A percentile compares a stretch with the other conserved stretches of the same genome.
phyloP scores from a whole-genome alignment of 345 rosid genomes.

The Viola odorata region DNA sequence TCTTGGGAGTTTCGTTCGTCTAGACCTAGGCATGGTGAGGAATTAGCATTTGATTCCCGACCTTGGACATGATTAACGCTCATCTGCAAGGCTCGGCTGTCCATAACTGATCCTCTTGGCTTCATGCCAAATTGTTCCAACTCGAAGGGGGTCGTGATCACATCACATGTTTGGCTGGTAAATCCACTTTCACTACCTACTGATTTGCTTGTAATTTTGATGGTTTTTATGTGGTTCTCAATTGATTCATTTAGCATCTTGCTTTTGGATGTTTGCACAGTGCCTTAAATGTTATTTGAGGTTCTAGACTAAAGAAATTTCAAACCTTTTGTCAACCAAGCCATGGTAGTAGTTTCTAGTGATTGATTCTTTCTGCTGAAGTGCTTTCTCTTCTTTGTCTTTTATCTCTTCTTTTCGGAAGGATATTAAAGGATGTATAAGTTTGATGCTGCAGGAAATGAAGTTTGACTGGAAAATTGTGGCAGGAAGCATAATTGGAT shows the following conservation, averaged over 20 bases:
- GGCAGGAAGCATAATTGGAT: conserved; percentile 35
- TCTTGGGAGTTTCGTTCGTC: too few relatives aligned
- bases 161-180: conserved; percentile 38
- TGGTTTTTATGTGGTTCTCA: not conserved
- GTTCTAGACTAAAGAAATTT: not conserved
- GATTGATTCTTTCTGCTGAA: not conserved
- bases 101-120: too few relatives aligned
- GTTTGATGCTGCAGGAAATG: conserved; percentile 24
- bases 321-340: not conserved
- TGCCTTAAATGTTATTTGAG: not conserved
- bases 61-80: too few relatives aligned
- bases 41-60: too few relatives aligned
- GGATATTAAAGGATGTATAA: not conserved
- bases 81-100: too few relatives aligned
- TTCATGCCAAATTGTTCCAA: too few relatives aligned
- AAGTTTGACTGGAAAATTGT: conserved; percentile 39
- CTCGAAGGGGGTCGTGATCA: too few relatives aligned
- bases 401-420: not conserved
- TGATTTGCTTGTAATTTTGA: not conserved
- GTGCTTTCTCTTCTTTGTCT: not conserved
- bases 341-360: not conserved
- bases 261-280: not conserved
- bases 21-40: too few relatives aligned
- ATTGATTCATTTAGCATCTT: not conserved
- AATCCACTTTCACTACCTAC: conserved; percentile 1